Percentiles rank a stretch among this genome's conserved stretches.
These are phyloP conservation scores for Nannizziopsis barbatae DNA, from an alignment of 2,329 filamentous ascomycete species.

Conservation along the genomic window DNA sequence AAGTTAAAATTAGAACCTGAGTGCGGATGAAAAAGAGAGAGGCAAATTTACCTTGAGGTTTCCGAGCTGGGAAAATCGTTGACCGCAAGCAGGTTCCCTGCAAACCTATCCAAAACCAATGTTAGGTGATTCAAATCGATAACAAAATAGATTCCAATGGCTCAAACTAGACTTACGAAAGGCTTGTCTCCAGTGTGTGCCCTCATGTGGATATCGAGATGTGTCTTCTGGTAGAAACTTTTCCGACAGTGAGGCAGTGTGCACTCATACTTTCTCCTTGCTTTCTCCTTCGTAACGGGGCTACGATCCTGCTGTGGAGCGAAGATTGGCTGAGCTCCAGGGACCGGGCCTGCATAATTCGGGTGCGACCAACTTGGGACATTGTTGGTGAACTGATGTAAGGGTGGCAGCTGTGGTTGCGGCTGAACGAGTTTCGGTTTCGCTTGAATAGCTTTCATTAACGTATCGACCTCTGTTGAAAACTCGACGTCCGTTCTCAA, in stretches of 20 bases:
- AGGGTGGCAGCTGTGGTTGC: conserved; percentile 23
- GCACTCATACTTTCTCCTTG: conserved; percentile 59
- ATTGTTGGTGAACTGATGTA: conserved; percentile 24
- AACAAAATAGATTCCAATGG: neutral
- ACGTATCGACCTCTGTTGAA: conserved; percentile 69
- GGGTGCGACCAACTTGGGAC: conserved; percentile 15
- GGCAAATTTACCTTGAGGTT: conserved; percentile 62
- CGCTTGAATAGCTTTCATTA: conserved; percentile 80
- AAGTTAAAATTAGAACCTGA: neutral
- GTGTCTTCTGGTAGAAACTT: conserved; percentile 81
- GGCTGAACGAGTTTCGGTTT: conserved; percentile 36
- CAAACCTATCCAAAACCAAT: conserved; percentile 35
- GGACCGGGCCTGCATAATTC: conserved; percentile 10
- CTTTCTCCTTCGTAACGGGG: conserved; percentile 30
- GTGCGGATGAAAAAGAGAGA: neutral
- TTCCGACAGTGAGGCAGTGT: conserved; percentile 63
- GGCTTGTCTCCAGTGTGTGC: conserved; percentile 85
- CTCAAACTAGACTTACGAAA: conserved; percentile 53
- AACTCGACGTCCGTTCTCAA: conserved; percentile 45
- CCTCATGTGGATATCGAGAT: conserved; percentile 78
- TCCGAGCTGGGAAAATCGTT: conserved; percentile 77
- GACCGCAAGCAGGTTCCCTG: conserved; percentile 59
- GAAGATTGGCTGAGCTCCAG: conserved; percentile 12
- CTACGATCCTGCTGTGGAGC: conserved; percentile 27
- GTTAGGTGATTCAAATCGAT: neutral